Evolutionary conservation across 1,139 yeast genomes (phyloP), one percentile per base, ranked within the genome.

Genomic region (Pichia terricola): DNA sequence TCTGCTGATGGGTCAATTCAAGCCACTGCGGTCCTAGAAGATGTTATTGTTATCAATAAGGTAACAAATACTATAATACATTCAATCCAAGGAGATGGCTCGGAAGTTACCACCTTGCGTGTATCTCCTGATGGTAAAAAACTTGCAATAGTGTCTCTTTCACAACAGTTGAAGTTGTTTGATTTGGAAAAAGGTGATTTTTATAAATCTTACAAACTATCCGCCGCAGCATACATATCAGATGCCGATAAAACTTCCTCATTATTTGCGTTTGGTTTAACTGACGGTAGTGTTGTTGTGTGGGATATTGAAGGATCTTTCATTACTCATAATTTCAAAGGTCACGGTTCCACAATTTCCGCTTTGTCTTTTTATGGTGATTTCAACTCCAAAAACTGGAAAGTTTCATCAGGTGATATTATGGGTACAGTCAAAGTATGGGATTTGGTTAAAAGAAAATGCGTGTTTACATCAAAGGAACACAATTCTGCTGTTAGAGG

Each of bases 301-400:
- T 88, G 95, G 84, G 98, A 91, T 62, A 73, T 91, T 39, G 89
- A 79, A 52, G 89, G 89, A 34, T 94, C 94, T 1, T 87, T 75
- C 53, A 77, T 83, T 2, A 91, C 98, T 0, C 98, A 91, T 64
- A 81, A 87, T 22, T 73, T 91, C 50, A 82, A 86, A 60, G 97
- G 98, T 0, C 99, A 94, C 62, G 95, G 95, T 26, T 81, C 94
- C n/a, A 84, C 95, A 5, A 73, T 91, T 38, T 83, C 95, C 46
- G 78, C 94, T 3, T 64, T 91, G 45, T 66, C 69, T 33, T 87
- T 91, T 61, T 72, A 74, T 60, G 95, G 95, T 26, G 82, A 80
- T 46, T 67, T 78, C 42, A 81, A 84, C 52, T 70, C 82, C 4
- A 67, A 75, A 10, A 72, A 77, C 45, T 91, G 97, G 97, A 72